These are phyloP conservation scores for Neurospora sp. DNA, from an alignment of 495 filamentous ascomycete species.

Conservation along the genomic window DNA sequence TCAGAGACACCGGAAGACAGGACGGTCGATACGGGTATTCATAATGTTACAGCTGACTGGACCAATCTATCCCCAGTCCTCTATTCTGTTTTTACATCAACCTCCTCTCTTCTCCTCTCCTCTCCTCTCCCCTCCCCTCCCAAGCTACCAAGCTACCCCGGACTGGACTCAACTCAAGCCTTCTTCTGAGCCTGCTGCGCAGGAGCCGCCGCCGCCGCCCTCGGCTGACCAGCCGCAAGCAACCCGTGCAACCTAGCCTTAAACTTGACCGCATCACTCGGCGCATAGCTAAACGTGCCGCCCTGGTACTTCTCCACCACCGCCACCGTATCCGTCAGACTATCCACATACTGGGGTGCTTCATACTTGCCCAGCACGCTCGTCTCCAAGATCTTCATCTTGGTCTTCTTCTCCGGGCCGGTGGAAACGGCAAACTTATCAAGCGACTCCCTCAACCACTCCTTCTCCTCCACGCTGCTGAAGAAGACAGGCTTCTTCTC, in stretches of 20 bases:
- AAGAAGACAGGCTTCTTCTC: slow-evolving; percentile 23
- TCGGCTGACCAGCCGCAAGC: slow-evolving; percentile 11
- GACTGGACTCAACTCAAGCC: background rate
- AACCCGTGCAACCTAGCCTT: slow-evolving; percentile 16
- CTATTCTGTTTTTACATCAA: background rate
- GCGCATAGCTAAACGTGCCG: slow-evolving; percentile 16
- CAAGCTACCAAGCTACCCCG: background rate
- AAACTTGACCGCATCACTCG: slow-evolving; percentile 12
- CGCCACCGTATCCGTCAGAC: slow-evolving; percentile 18
- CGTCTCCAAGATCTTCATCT: slow-evolving; percentile 28
- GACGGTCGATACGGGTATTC: background rate
- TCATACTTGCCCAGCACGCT: slow-evolving; percentile 34
- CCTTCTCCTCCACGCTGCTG: slow-evolving; percentile 23
- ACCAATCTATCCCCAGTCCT: background rate
- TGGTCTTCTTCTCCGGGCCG: slow-evolving; percentile 16
- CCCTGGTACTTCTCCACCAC: slow-evolving; percentile 25
- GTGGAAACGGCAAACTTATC: slow-evolving; percentile 5
- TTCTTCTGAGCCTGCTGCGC: slow-evolving; percentile 9
- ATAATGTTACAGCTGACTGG: background rate
- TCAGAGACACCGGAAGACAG: too few species aligned
- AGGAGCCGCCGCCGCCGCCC: background rate
- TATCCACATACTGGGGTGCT: slow-evolving; percentile 16
- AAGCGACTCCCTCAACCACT: slow-evolving; percentile 20
- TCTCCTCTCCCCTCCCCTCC: background rate
- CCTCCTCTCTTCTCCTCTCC: background rate